Base-by-base conservation (phyloP, 495 filamentous ascomycete species). In the Lasiosphaeria hispida region DNA sequence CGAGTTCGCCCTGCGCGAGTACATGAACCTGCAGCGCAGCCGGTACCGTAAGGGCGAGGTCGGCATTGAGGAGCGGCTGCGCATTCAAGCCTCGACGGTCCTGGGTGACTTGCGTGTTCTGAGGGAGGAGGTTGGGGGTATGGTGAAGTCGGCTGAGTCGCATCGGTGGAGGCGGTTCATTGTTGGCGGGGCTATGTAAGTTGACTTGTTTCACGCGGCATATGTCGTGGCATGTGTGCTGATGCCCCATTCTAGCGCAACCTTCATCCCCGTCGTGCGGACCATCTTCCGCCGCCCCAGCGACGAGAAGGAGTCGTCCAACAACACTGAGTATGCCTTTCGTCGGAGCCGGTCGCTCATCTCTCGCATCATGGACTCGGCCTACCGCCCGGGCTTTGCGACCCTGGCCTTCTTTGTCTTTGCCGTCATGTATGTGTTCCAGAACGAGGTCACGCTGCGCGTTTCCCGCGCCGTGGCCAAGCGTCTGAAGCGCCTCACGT, bases 241-340 rank as follows among this genome's bases (percentile, higher is more conserved):
- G 19, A 58, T 44, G 5, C 36, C 10, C 19, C 36, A 18, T 50
- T 51, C 7, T 48, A 77, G 75, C 14, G 76, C 72, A 1, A 63
- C 73, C 33, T 67, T 78, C 60, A 71, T 80, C 58, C 77, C 77
- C 4, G 56, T 67, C 6, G 69, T 80, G 6, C 73, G 72, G 43
- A 58, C 56, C 13, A 59, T 79, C 55, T 78, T 79, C 67, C 74
- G 72, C 35, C 63, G 66, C 0, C 57, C 67, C 2, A 60, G 59
- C 18, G 48, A 66, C 34, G 65, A 67, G 37, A 62, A 66, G 30
- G 53, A 61, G 2, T 42, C 65, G 1, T 40, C 70, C 7, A 77
- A 75, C 57, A 62, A 72, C 42, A 80, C 77, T 15, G 77, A 79
- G 65, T 75, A 80, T 48, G 77, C 77, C 17, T 79, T 78, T 60